phyloP scores from a whole-genome alignment of 192 early-diverging fungal species.

The Jimgerdemannia lactiflua region DNA sequence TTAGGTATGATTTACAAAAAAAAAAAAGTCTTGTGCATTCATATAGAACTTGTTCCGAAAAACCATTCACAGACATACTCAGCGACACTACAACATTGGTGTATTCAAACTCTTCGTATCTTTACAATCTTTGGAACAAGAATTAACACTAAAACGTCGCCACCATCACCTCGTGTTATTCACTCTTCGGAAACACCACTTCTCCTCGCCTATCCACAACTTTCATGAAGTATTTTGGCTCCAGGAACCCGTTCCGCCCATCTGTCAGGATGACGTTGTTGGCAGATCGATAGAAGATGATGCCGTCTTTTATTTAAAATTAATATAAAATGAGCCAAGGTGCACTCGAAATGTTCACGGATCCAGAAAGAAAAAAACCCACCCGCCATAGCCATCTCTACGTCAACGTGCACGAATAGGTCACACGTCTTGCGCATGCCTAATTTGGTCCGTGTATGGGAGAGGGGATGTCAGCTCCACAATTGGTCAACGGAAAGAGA shows the following conservation, averaged over 20 bases:
- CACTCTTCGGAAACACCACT: neutral
- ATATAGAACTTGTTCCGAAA: too few relatives aligned
- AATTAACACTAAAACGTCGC: too few relatives aligned
- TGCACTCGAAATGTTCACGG: neutral
- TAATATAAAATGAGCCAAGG: conserved; percentile 2
- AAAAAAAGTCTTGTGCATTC: too few relatives aligned
- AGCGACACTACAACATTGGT: too few relatives aligned
- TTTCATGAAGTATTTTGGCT: conserved; percentile 63
- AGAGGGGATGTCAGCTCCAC: too few relatives aligned
- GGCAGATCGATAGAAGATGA: conserved; percentile 70
- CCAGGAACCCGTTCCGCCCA: conserved; percentile 67
- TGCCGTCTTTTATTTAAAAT: conserved; percentile 49
- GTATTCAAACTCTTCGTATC: too few relatives aligned
- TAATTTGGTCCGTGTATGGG: neutral
- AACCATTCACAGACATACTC: too few relatives aligned
- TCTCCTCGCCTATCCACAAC: conserved; percentile 37
- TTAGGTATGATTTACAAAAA: too few relatives aligned
- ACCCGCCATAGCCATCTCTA: conserved; percentile 64
- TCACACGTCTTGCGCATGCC: conserved; percentile 70
- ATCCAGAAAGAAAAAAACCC: neutral
- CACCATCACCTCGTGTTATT: neutral
- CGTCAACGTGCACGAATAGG: conserved; percentile 82
- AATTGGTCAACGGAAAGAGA: too few relatives aligned
- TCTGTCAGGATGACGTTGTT: conserved; percentile 81
- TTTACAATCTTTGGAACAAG: too few relatives aligned